Conservation (phyloP, 345 rosid genomes). For the Brassica nigra region DNA sequence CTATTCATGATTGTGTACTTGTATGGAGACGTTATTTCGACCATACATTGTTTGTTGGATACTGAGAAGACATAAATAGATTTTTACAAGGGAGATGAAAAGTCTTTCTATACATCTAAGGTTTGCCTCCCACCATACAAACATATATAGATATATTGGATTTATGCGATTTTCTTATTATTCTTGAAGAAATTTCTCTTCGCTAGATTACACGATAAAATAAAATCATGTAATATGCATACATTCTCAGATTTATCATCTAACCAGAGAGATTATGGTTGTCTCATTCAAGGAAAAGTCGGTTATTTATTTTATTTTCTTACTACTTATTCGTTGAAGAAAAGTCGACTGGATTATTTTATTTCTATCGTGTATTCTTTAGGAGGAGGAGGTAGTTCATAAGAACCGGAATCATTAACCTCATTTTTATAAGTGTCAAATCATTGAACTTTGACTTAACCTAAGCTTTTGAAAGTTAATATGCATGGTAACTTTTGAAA, state of each 20-base stretch:
- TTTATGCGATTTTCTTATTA: not conserved
- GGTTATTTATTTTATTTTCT: not conserved
- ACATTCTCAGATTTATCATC: not conserved
- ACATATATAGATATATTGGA: not conserved
- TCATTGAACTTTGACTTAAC: not conserved
- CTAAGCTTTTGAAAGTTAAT: not conserved
- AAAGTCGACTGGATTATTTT: constrained; percentile 25
- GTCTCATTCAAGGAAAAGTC: constrained; percentile 32
- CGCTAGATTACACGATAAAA: not conserved
- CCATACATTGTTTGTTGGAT: constrained; percentile 21
- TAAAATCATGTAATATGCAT: not conserved
- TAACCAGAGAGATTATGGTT: constrained; percentile 3
- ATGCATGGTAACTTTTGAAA: not conserved
- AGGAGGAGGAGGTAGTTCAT: constrained; percentile 16
- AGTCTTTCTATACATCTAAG: constrained; percentile 15
- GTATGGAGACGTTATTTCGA: constrained; percentile 20
- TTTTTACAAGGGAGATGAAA: constrained; percentile 16
- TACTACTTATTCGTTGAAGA: constrained; percentile 8
- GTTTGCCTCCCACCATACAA: constrained; percentile 34
- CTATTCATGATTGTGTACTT: not conserved
- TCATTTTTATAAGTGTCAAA: not conserved
- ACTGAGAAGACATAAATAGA: constrained; percentile 24
- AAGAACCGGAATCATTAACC: constrained; percentile 31
- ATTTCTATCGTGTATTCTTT: constrained; percentile 1
- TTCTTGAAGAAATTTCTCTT: not conserved